These are phyloP conservation scores for Sugiyamaella neomexicana DNA, from an alignment of 1,139 yeast species.

Conservation along the genomic window DNA sequence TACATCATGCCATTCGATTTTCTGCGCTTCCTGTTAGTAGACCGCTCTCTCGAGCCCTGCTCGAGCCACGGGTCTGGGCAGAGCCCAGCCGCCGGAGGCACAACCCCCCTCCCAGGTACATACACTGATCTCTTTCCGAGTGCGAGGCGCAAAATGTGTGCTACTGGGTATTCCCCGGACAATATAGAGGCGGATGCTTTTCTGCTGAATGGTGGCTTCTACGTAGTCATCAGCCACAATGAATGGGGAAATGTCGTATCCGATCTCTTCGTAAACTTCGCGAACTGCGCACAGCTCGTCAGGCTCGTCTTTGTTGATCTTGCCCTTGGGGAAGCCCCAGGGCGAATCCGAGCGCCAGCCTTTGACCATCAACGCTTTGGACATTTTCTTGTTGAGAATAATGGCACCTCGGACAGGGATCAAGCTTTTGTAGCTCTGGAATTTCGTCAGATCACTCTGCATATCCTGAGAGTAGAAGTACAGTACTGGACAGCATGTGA, in stretches of 20 bases:
- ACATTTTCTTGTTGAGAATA: conserved; percentile 67
- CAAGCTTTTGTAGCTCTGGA: conserved; percentile 80
- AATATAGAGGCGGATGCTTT: conserved; percentile 81
- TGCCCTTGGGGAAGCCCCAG: conserved; percentile 98
- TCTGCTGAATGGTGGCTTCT: conserved; percentile 80
- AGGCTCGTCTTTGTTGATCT: conserved; percentile 88
- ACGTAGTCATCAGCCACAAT: conserved; percentile 70
- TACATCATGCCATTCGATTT: conserved; percentile 64
- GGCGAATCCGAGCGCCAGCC: conserved; percentile 76
- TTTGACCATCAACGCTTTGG: conserved; percentile 74
- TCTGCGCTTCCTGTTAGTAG: conserved; percentile 22
- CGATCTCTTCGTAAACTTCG: conserved; percentile 95
- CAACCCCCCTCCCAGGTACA: background rate
- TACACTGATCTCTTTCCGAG: conserved; percentile 73
- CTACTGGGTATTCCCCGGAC: conserved; percentile 79
- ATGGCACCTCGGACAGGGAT: conserved; percentile 98
- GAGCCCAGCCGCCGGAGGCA: too few relatives aligned
- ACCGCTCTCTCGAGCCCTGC: too few relatives aligned
- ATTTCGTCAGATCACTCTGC: conserved; percentile 41
- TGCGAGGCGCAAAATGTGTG: conserved; percentile 71
- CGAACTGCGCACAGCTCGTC: conserved; percentile 93
- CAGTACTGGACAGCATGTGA: conserved; percentile 77
- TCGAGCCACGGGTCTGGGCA: background rate
- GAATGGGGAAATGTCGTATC: conserved; percentile 72
- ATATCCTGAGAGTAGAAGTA: conserved; percentile 31